Evolutionary conservation across 257 asterid genomes (phyloP).

Genomic region (Haberlea rhodopensis): DNA sequence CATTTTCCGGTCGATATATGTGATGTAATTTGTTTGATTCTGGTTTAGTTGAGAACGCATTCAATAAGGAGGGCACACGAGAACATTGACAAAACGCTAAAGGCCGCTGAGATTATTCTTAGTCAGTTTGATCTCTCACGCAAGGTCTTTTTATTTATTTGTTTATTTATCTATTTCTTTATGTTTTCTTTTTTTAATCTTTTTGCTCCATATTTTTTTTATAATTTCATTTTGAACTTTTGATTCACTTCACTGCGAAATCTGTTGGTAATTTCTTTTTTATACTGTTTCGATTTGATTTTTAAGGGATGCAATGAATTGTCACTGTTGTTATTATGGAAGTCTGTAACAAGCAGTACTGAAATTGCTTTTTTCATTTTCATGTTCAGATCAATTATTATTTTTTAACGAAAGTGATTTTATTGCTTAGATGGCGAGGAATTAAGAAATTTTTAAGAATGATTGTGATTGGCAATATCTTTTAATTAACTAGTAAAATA

Average conservation of each 20-base stretch:
- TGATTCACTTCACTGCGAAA: background rate
- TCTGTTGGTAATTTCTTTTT: background rate
- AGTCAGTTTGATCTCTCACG: constrained; percentile 78
- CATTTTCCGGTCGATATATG: background rate
- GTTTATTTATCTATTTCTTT: background rate
- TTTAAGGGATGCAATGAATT: background rate
- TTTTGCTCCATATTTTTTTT: background rate
- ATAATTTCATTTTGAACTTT: background rate
- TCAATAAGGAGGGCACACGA: constrained; percentile 91
- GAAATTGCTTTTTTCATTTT: too few relatives aligned
- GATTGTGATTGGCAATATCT: background rate
- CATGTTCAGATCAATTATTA: background rate
- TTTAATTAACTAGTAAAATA: background rate
- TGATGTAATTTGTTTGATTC: constrained; percentile 7
- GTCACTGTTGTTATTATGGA: background rate
- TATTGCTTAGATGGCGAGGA: background rate
- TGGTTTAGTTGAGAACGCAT: constrained; percentile 69
- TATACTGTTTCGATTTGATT: background rate
- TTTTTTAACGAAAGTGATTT: background rate
- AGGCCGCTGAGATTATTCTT: constrained; percentile 67
- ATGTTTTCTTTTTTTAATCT: background rate
- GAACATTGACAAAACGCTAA: constrained; percentile 78
- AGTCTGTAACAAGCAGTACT: background rate
- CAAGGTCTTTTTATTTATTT: constrained; percentile 40
- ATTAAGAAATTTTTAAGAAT: too few relatives aligned